Evolutionary conservation across 176 grass and related monocot genomes (phyloP).

Genomic region (Ampelocalamus luodianensis): DNA sequence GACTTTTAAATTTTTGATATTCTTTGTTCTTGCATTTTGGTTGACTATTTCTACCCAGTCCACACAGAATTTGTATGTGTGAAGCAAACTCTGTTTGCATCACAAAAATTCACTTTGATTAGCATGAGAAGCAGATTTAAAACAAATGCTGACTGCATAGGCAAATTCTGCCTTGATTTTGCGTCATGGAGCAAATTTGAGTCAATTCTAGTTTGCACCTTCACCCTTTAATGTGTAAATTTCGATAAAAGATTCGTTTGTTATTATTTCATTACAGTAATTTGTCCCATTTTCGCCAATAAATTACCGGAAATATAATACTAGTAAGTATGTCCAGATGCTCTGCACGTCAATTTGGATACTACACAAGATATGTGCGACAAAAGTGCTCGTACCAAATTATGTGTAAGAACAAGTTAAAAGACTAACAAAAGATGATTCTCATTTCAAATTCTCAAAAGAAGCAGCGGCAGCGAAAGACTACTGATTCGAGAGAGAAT

Average conservation of each 20-base stretch:
- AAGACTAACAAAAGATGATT: background rate
- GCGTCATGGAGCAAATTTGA: background rate
- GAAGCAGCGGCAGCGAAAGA: background rate
- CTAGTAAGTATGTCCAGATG: background rate
- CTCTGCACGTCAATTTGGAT: background rate
- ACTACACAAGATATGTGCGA: background rate
- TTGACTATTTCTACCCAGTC: background rate
- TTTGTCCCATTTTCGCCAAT: background rate
- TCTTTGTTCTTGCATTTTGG: background rate
- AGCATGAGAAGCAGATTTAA: background rate
- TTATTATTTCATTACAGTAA: background rate
- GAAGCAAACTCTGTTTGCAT: background rate
- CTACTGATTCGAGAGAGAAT: background rate
- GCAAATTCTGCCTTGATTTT: background rate
- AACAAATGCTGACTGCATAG: background rate
- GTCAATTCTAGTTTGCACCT: background rate
- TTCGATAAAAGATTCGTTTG: background rate
- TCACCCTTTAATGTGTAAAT: background rate
- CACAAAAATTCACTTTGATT: slow-evolving; percentile 14
- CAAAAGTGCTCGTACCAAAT: background rate
- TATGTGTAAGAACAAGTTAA: background rate
- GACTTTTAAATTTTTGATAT: background rate
- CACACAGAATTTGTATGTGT: background rate
- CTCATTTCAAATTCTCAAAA: background rate
- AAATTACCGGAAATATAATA: background rate